Base-by-base conservation (phyloP, 495 filamentous ascomycete species). In the Lentithecium fluviatile region DNA sequence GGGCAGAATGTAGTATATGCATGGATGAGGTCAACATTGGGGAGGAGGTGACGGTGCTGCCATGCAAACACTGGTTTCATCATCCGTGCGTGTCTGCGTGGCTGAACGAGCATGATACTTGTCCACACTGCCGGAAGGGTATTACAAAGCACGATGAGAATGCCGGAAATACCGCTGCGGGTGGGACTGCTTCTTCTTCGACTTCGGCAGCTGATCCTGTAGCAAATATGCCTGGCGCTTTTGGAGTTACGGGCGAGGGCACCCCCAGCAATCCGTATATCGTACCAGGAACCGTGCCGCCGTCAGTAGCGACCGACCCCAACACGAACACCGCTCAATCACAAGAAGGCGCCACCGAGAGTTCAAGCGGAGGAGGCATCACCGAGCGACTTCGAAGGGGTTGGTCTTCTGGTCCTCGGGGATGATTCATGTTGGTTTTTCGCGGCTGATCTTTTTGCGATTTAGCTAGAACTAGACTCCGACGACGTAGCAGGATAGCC, bases 41-140 rank as follows among this genome's bases (percentile, higher is more conserved):
- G 13, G 87, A 86, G 23, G 85, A 91, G 70, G 88, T 94, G 6
- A 83, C 86, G 0, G 79, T 87, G 23, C 74, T 98, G 25, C 92
- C 92, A 1, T 98, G 94, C 75, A 85, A 79, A 2, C 94, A 98
- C 68, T 95, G 90, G 88, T 98, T 95, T 71, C 90, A 95, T 69
- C 85, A 80, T 48, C 75, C 80, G 13, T 96, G 91, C 66, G 85
- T 92, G 38, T 78, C 80, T 24, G 76, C 86, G 50, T 97, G 91
- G 91, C 73, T 97, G 29, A 83, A 80, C 66, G 87, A 94, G 70
- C 90, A 95, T 69, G 88, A 95, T 61, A 95, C 91, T 1, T 97
- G 91, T 68, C 91, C 91, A 2, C 89, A 94, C 56, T 97, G 91
- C 70, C 81, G 91, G 37, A 82, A 85, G 65, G 78, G 88, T 34